A percentile compares a stretch with the other conserved stretches of the same genome.
Evolutionary conservation across 768 basidiomycete genomes (phyloP).

Genomic region (Hygrocybe punicea): DNA sequence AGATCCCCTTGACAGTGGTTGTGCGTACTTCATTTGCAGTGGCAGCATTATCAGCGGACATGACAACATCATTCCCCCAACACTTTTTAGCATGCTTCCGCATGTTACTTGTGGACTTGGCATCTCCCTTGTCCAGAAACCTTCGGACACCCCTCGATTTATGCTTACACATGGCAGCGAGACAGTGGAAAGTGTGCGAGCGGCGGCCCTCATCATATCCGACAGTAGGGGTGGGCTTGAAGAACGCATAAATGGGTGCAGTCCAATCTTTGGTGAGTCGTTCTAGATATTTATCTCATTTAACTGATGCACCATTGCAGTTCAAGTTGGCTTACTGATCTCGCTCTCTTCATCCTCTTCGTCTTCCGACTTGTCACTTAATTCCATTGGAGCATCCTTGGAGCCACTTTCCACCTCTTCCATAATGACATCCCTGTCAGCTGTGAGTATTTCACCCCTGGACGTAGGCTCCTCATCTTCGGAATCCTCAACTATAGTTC

Average conservation of each 20-base stretch:
- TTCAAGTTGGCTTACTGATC: too few relatives aligned
- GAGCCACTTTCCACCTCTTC: too few relatives aligned
- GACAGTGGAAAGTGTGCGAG: constrained; percentile 30
- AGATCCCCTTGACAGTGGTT: constrained; percentile 4
- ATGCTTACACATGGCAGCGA: constrained; percentile 18
- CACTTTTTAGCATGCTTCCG: constrained; percentile 29
- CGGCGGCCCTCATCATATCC: constrained; percentile 18
- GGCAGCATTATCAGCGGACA: constrained; percentile 8
- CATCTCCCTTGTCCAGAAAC: constrained; percentile 18
- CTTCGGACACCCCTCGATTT: constrained; percentile 11
- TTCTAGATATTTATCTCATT: constrained; percentile 6
- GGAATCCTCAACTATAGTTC: too few relatives aligned
- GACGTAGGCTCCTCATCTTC: too few relatives aligned
- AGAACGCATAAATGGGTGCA: constrained; percentile 37
- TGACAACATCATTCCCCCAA: constrained; percentile 29
- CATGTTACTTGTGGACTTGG: constrained; percentile 31
- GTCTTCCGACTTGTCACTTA: too few relatives aligned
- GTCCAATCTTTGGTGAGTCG: constrained; percentile 29
- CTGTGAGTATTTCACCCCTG: too few relatives aligned
- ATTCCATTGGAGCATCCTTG: too few relatives aligned
- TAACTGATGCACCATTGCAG: too few relatives aligned
- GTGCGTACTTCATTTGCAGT: constrained; percentile 4
- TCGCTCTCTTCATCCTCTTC: too few relatives aligned
- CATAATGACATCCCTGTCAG: too few relatives aligned
- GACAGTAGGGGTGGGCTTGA: constrained; percentile 20